Base-by-base conservation (phyloP, 1,284 basidiomycete species). In the Sanghuangporus sanghuang region DNA sequence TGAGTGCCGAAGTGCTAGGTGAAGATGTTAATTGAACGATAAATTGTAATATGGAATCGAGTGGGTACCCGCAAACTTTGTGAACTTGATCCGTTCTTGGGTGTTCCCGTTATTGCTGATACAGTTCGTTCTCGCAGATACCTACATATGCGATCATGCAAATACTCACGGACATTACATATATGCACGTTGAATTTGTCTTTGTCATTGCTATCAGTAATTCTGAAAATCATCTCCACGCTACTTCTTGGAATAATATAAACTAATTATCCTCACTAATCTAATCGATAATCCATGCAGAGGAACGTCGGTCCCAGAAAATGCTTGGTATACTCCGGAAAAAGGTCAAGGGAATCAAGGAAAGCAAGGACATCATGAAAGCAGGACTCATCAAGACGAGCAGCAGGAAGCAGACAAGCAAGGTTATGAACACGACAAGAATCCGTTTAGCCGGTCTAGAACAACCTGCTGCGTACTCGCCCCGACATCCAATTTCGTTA, bases 1-100 rank as follows among this genome's bases (percentile, higher is more conserved):
- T 44, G 93, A 95, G 75, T 78, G 79, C 66, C 74, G 85, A 63
- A 79, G 76, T 7, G 79, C 81, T 59, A 67, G 73, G 48, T 73
- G 56, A 65, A 36, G 0, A 2, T 52, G 23, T 46, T n/a, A 4
- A 18, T n/a, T 16, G 44, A 18, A n/a, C 16, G 21, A 18, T 46
- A 46, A 3, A n/a, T 46, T 7, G 16, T 46, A 46, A 18, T 14
- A n/a, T 46, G 44, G 21, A 18, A 14, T 7, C 14, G 44, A 6
- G 40, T 42, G n/a, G 3, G 44, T 32, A 5, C 27, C 27, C 27
- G 27, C 27, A 46, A 46, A 14, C 0, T 11, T 4, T 46, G 44
- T 46, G 3, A n/a, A 14, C 44, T n/a, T 7, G 23, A 23, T 23
- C 2, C 23, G 23, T 23, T 23, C 23, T 23, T 23, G 23, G 2